Base-by-base conservation (phyloP, 2,329 filamentous ascomycete species). In the Xylariaceae sp. region DNA sequence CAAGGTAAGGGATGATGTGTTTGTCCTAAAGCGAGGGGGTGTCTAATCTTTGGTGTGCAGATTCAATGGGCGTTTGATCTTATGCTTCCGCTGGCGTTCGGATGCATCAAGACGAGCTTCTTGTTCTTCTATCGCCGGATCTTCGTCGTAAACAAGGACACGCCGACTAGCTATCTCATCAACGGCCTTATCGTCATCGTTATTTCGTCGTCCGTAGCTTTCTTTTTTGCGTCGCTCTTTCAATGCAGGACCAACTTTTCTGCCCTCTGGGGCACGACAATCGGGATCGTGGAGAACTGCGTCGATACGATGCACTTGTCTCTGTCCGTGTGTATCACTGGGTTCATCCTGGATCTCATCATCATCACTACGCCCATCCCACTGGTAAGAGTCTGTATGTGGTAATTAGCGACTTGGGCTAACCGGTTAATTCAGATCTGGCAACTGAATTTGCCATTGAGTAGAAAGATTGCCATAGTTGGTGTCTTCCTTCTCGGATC, bases 51-150 rank as follows among this genome's bases (percentile, higher is more conserved):
- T 3, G 37, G 23, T 30, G 8, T 9, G 42, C 10, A 69, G 66
- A 58, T 68, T 44, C 61, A 69, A 55, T 69, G 60, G 60, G 52
- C 59, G 4, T 67, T 57, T 37, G 17, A 50, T 7, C 55, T 68
- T 3, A 57, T 68, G 53, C 49, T 67, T n/a, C 66, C 66, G 1
- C n/a, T 68, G 35, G 59, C 66, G 1, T 47, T 67, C 2, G 63
- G 61, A n/a, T 67, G 59, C 34, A 60, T 58, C 44, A 68, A 68
- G 42, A 23, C 58, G 1, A 67, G 66, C 58, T 65, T 69, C 35
- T 49, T 69, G 2, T 66, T 65, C 52, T 66, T 69, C 51, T 69
- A 69, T 37, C 45, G 48, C 50, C 61, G 67, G 2, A 60, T 69
- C 34, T 69, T 69, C 30, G 51, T 57, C 0, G 55, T 64, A 9